phyloP scores from a whole-genome alignment of 495 filamentous ascomycete species.

The Penicillium antarcticum region DNA sequence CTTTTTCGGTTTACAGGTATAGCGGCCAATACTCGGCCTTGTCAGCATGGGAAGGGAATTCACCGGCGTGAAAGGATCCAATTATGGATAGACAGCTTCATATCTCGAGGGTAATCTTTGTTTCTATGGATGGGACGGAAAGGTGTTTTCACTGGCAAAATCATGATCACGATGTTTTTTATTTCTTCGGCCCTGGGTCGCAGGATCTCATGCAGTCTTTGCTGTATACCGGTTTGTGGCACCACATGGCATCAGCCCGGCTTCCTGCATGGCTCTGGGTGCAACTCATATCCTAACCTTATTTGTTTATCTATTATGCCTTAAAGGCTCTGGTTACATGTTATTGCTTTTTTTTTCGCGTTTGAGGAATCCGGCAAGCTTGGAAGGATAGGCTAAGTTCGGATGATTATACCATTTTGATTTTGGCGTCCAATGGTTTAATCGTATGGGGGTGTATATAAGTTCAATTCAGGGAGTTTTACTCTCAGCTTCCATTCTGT shows the following conservation, averaged over 20 bases:
- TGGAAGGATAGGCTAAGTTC: neutral
- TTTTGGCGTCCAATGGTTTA: slow-evolving; percentile 3
- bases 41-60: slow-evolving; percentile 5
- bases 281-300: slow-evolving; percentile 10
- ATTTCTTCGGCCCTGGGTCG: slow-evolving; percentile 7
- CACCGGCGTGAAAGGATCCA: slow-evolving; percentile 28
- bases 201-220: slow-evolving; percentile 1
- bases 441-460: slow-evolving; percentile 2
- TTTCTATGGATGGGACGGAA: slow-evolving; percentile 25
- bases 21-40: slow-evolving; percentile 4
- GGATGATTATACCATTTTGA: slow-evolving; percentile 11
- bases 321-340: slow-evolving; percentile 28
- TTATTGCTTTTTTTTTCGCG: slow-evolving; percentile 14
- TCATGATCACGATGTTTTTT: slow-evolving; percentile 25
- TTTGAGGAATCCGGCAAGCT: neutral
- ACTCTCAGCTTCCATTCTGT: neutral
- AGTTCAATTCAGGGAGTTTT: neutral
- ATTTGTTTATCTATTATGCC: slow-evolving; percentile 18
- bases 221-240: neutral
- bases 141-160: slow-evolving; percentile 26
- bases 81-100: slow-evolving; percentile 32
- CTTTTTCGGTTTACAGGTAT: neutral
- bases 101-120: slow-evolving; percentile 13
- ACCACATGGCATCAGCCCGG: neutral
- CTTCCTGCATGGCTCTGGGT: slow-evolving; percentile 5